Base-by-base conservation (phyloP, 1,284 basidiomycete genomes). In the Sanghuangporus weigelae region DNA sequence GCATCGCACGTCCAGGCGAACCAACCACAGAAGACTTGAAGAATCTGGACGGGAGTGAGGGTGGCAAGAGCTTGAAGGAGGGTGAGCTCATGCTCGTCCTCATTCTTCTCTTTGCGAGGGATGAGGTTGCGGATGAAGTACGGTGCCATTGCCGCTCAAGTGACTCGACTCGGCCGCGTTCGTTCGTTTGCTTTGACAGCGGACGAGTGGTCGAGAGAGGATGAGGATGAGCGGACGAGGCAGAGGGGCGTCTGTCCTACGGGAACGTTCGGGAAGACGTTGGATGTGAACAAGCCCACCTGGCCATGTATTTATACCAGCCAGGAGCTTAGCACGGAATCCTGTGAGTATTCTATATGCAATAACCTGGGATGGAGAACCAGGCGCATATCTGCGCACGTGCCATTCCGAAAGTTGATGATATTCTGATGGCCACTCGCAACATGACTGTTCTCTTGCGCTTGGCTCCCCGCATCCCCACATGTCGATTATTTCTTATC, bases 1-100 rank as follows among this genome's bases (percentile, higher is more conserved):
- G 89, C 86, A 69, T 92, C 90, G 74, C 87, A 90, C 7, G 86
- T 85, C 90, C 90, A 92, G 12, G 90, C 88, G 10, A 92, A 75
- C 86, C 86, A 91, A 86, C 87, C 88, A 23, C 80, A 79, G 68
- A 78, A 81, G 71, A 89, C 84, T 69, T 85, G 82, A 6, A 80
- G 80, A 76, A 80, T 80, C 67, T 85, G 78, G n/a, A 76, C 73
- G 71, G 76, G 78, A 3, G 73, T 74, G 16, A 81, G 71, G 23
- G 77, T 72, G 56, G 73, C 72, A 42, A 79, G 68, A 58, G 71
- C 77, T 57, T 73, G 66, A 61, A 81, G 68, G 51, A 79, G 71
- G 7, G 77, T 74, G 53, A 72, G 68, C 58, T 71, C 70, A 55
- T 69, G 69, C 8, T 67, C 65, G 16, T 1, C 8, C 44, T 12